Evolutionary conservation across 257 asterid species (phyloP).

Genomic region (Jacaranda copaia): DNA sequence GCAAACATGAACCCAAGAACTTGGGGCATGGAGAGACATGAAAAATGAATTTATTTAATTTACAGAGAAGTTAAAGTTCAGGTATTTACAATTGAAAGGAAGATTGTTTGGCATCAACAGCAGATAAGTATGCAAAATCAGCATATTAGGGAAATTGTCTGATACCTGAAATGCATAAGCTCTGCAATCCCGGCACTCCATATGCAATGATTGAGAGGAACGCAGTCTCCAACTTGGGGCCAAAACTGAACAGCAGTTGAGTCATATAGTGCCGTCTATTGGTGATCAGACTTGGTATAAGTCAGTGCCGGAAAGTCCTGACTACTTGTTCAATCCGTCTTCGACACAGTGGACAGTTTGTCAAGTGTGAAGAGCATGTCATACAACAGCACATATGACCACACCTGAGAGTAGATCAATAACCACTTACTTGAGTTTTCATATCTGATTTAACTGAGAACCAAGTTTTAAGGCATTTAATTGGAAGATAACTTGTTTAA

Average conservation of each 20-base stretch:
- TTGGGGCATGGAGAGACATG: neutral
- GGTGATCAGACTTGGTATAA: neutral
- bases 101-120: neutral
- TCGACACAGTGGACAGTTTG: slow-evolving; percentile 92
- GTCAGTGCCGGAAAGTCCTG: slow-evolving; percentile 87
- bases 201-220: neutral
- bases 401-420: slow-evolving; percentile 69
- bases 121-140: neutral
- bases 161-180: neutral
- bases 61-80: neutral
- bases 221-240: neutral
- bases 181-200: neutral
- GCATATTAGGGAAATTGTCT: neutral
- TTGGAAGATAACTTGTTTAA: neutral
- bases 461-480: neutral
- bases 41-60: neutral
- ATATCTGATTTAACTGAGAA: neutral
- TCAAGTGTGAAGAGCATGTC: slow-evolving; percentile 86
- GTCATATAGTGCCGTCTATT: slow-evolving; percentile 8
- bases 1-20: slow-evolving; percentile 13
- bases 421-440: neutral
- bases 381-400: slow-evolving; percentile 99
- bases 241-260: slow-evolving; percentile 19
- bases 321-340: slow-evolving; percentile 81
- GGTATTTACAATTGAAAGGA: slow-evolving; percentile 28